Base-by-base conservation (phyloP, 2,329 filamentous ascomycete genomes). In the Ramularia collo-cygni region DNA sequence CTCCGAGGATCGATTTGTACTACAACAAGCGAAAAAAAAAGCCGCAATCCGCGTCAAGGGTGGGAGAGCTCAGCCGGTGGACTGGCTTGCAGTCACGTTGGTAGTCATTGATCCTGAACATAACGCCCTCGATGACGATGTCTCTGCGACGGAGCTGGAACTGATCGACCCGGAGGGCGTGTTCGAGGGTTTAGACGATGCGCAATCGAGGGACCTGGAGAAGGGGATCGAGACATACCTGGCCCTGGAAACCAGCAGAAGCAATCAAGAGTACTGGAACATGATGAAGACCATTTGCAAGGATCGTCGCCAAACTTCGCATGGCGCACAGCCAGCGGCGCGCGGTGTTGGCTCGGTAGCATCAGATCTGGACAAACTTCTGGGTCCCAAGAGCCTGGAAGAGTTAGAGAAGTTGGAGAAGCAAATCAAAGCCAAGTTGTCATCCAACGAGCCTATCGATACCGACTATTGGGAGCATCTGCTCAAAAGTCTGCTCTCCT, bases 381-480 rank as follows among this genome's bases (percentile, higher is more conserved):
- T 98, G 8, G 76, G 77, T 3, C 86, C 88, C 7, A 98, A 98
- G 67, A 78, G 81, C 12, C 80, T 86, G 54, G 82, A 87, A 54
- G 85, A 96, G 62, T 71, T 98, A n/a, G 83, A 89, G 58, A 76
- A 76, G 13, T 71, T 98, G 35, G 90, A 98, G 64, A 77, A 72
- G 48, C 89, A 96, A 66, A 92, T 98, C 62, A 80, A 79, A 59
- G 71, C 74, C 12, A 98, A 98, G 67, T 69, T 98, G 34, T 75
- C 81, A 37, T 93, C 87, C 6, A 82, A 95, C 58, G 89, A 95
- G 58, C 81, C 85, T 8, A 90, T 98, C 51, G 92, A 98, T 63
- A 87, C 85, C 2, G 92, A 98, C 64, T 98, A 96, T 62, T 98
- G 92, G 92, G 87, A 94, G 59, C 86, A 95, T 59, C 71, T 98